phyloP scores from a whole-genome alignment of 257 asterid species.

The Solanum raphanifolium region DNA sequence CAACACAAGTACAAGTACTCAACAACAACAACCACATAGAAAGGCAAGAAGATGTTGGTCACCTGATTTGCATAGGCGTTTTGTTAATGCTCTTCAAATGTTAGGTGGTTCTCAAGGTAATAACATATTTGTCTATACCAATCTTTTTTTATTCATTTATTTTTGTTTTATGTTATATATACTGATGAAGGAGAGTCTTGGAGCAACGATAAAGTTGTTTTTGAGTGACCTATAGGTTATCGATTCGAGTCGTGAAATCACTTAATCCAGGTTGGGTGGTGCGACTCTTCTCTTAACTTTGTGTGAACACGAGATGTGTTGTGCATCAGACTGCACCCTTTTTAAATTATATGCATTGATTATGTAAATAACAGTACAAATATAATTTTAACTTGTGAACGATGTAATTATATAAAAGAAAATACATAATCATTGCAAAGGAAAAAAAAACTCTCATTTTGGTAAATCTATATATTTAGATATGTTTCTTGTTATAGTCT shows the following conservation, averaged over 20 bases:
- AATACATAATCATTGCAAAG: not conserved
- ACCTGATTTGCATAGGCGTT: constrained; percentile 85
- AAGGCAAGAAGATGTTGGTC: constrained; percentile 99
- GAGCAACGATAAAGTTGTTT: not conserved
- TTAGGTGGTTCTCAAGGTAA: constrained; percentile 98
- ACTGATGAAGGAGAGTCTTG: not conserved
- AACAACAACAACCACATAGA: constrained; percentile 51
- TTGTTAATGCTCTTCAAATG: constrained; percentile 95
- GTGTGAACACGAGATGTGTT: not conserved
- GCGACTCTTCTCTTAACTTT: not conserved
- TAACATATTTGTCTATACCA: constrained; percentile 3
- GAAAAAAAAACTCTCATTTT: not conserved
- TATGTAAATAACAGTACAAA: not conserved
- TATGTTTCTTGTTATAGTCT: not conserved
- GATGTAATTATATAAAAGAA: no score
- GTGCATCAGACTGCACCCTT: not conserved
- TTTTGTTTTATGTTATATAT: not conserved
- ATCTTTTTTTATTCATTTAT: not conserved
- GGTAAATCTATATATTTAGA: not conserved
- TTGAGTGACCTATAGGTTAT: not conserved
- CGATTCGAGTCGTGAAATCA: not conserved
- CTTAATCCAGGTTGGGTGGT: not conserved
- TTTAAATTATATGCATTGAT: not conserved
- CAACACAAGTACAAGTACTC: constrained; percentile 8
- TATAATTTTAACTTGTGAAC: not conserved